phyloP scores from a whole-genome alignment of 139 green algal species.

The Mesostigma viride region DNA sequence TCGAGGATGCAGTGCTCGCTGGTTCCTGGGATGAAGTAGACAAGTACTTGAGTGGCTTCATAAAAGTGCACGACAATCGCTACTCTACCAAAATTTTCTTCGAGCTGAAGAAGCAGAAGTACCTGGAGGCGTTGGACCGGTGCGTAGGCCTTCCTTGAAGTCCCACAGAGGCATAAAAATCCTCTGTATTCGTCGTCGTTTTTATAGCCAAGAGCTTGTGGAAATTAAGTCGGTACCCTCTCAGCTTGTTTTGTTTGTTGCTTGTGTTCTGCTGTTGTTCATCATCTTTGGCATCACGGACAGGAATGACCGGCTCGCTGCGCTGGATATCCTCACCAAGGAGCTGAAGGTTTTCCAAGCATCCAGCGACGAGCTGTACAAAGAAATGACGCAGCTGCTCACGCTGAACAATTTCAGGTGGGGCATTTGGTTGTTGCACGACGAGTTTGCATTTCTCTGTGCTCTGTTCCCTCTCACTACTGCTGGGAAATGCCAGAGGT shows the following conservation, averaged over 20 bases:
- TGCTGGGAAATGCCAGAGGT: no score
- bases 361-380: constrained; percentile 38
- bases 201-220: no score
- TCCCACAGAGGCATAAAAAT: no score
- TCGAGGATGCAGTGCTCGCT: constrained; percentile 28
- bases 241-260: no score
- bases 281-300: no score
- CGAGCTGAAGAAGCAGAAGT: constrained; percentile 38
- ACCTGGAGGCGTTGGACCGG: constrained; percentile 36
- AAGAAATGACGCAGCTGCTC: constrained; percentile 34
- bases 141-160: no score
- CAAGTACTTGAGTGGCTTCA: constrained; percentile 31
- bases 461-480: no score
- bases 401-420: constrained; percentile 36
- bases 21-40: constrained; percentile 35
- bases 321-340: constrained; percentile 34
- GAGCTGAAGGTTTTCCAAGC: constrained; percentile 32
- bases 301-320: constrained; percentile 31
- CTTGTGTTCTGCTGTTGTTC: no score
- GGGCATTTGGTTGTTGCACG: background rate
- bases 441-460: no score
- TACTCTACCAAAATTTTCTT: constrained; percentile 42
- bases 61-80: constrained; percentile 37
- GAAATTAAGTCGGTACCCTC: no score
- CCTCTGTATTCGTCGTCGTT: no score